Conservation (phyloP, 306 rosid species). For the Styphnolobium japonicum region DNA sequence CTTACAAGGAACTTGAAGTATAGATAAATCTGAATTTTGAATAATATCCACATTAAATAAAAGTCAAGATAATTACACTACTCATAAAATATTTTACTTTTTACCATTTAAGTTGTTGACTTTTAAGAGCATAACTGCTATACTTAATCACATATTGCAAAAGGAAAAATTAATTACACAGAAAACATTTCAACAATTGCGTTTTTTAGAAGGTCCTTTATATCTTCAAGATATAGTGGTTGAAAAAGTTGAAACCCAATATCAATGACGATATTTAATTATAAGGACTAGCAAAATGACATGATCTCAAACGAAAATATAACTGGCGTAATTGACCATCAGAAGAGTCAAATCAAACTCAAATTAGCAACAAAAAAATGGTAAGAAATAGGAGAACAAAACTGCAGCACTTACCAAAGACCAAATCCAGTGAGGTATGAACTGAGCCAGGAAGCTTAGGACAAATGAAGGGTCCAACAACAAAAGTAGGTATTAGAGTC, state of each 20-base stretch:
- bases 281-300: background rate
- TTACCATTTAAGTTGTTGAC: background rate
- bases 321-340: no score
- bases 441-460: conserved; percentile 51
- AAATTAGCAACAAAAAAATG: background rate
- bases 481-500: conserved; percentile 46
- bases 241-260: no score
- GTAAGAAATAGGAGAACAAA: background rate
- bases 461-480: conserved; percentile 58
- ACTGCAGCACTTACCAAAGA: conserved; percentile 33
- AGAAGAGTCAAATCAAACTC: background rate
- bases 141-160: no score
- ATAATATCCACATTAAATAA: background rate
- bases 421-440: conserved; percentile 14
- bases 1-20: background rate
- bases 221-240: no score
- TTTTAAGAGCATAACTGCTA: background rate
- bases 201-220: no score
- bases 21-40: background rate
- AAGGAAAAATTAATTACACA: no score
- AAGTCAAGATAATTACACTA: background rate
- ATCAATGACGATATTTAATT: no score
- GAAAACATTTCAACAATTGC: no score
- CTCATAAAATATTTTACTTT: background rate
- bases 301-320: no score